Conservation (phyloP, 192 early-diverging fungal species). For the Haplosporangium gracile region DNA sequence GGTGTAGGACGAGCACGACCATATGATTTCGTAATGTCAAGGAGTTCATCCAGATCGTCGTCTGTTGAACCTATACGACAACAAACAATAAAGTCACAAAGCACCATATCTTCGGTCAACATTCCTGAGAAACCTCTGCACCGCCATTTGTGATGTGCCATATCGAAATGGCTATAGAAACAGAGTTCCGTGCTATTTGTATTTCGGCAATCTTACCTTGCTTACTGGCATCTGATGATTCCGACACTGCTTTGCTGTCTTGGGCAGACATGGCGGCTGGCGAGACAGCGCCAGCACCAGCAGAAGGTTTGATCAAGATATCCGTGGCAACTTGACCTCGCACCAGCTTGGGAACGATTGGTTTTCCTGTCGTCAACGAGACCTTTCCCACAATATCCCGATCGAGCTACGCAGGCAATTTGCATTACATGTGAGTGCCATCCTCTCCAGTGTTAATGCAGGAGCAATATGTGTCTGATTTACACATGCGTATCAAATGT, state of each 20-base stretch:
- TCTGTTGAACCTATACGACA: slow-evolving; percentile 20
- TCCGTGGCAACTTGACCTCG: slow-evolving; percentile 44
- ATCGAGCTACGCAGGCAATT: slow-evolving; percentile 24
- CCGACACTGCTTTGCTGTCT: slow-evolving; percentile 9
- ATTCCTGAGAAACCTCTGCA: background rate
- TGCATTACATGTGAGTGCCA: too few relatives aligned
- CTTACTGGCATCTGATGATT: background rate
- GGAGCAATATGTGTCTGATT: too few relatives aligned
- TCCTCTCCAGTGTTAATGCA: background rate
- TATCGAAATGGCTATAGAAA: background rate
- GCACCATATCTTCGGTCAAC: background rate
- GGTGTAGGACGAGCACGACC: slow-evolving; percentile 7
- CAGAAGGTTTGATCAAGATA: slow-evolving; percentile 39
- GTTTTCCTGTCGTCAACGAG: slow-evolving; percentile 45
- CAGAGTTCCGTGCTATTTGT: background rate
- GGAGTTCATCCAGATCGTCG: slow-evolving; percentile 44
- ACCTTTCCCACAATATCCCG: slow-evolving; percentile 50
- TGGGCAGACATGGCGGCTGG: background rate
- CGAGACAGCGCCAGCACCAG: background rate
- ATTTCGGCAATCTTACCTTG: slow-evolving; percentile 1
- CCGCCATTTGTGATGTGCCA: background rate
- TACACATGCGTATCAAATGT: background rate
- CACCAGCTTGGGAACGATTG: slow-evolving; percentile 45
- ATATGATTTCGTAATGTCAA: slow-evolving; percentile 48
- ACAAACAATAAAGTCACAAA: background rate